Percentiles rank a stretch among this genome's conserved stretches.
Evolutionary conservation across 495 filamentous ascomycete species (phyloP).

Genomic region (Aspergillus coremiiformis): DNA sequence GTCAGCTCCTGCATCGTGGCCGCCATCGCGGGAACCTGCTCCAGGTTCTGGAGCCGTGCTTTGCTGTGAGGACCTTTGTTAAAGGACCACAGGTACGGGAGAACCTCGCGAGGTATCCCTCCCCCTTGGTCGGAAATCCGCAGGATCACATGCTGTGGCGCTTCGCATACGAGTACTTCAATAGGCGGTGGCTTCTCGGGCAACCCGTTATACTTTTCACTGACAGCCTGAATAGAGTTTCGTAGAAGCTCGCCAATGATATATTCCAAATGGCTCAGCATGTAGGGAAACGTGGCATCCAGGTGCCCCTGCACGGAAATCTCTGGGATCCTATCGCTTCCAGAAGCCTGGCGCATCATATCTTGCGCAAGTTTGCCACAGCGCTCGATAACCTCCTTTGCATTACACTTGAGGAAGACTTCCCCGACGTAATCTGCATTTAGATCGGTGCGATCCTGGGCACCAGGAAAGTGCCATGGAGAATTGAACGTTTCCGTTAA

Average conservation of each 20-base stretch:
- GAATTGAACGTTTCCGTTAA: constrained; percentile 95
- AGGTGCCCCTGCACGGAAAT: constrained; percentile 82
- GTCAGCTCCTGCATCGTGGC: constrained; percentile 87
- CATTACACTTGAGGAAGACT: constrained; percentile 90
- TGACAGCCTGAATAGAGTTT: constrained; percentile 88
- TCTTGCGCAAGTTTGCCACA: constrained; percentile 67
- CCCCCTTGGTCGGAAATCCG: constrained; percentile 92
- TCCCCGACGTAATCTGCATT: constrained; percentile 89
- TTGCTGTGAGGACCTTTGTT: constrained; percentile 76
- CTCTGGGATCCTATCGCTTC: constrained; percentile 62
- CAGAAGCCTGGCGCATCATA: constrained; percentile 64
- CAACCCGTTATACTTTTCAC: constrained; percentile 54
- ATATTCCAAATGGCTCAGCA: constrained; percentile 91
- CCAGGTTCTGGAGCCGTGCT: constrained; percentile 69
- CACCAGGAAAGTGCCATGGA: constrained; percentile 82
- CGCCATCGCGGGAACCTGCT: constrained; percentile 82
- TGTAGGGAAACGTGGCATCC: constrained; percentile 90
- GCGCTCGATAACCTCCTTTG: constrained; percentile 76
- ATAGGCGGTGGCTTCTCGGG: constrained; percentile 62
- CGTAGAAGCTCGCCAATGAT: constrained; percentile 92
- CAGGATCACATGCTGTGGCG: constrained; percentile 91
- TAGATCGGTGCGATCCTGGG: constrained; percentile 52
- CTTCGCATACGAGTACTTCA: constrained; percentile 90
- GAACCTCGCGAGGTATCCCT: constrained; percentile 72
- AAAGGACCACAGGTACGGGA: constrained; percentile 95